Percentiles rank a stretch among this genome's conserved stretches.
phyloP scores from a whole-genome alignment of 169 alveolate genomes.

The Plasmodium adleri region DNA sequence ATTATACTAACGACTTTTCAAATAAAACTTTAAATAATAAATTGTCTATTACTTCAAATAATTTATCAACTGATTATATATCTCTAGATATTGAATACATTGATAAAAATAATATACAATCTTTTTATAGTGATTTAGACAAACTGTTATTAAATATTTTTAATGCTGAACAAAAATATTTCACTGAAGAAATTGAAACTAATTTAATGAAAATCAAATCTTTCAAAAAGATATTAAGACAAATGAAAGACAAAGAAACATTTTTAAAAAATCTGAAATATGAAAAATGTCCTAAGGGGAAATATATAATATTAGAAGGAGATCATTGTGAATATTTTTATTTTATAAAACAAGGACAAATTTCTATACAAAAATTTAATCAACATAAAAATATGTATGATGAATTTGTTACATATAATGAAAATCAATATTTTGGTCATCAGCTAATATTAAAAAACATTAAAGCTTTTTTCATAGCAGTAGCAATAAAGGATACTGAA shows the following conservation, averaged over 20 bases:
- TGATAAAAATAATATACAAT: conserved; percentile 29
- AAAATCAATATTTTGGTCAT: conserved; percentile 66
- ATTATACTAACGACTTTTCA: not conserved
- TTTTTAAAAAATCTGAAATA: conserved; percentile 39
- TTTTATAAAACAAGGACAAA: conserved; percentile 60
- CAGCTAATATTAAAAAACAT: conserved; percentile 32
- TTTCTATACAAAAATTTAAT: conserved; percentile 68
- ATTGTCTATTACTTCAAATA: not conserved
- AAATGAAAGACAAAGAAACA: conserved; percentile 52
- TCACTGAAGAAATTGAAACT: conserved; percentile 72
- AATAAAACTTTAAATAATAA: conserved; percentile 1
- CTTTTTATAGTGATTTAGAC: conserved; percentile 71
- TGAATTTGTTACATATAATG: conserved; percentile 21
- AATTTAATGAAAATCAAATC: conserved; percentile 53
- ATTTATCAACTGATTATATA: conserved; percentile 22
- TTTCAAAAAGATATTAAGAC: conserved; percentile 27
- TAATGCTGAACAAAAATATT: conserved; percentile 71
- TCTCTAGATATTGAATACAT: conserved; percentile 48
- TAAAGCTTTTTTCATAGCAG: conserved; percentile 42
- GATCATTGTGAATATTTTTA: conserved; percentile 54
- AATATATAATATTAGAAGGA: conserved; percentile 64
- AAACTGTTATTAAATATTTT: conserved; percentile 34
- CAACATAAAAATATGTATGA: conserved; percentile 74
- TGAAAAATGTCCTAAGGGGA: conserved; percentile 69
- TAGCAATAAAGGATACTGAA: conserved; percentile 45